These are phyloP conservation scores for Gamarada debralockiae DNA, from an alignment of 495 filamentous ascomycete species.

Conservation along the genomic window DNA sequence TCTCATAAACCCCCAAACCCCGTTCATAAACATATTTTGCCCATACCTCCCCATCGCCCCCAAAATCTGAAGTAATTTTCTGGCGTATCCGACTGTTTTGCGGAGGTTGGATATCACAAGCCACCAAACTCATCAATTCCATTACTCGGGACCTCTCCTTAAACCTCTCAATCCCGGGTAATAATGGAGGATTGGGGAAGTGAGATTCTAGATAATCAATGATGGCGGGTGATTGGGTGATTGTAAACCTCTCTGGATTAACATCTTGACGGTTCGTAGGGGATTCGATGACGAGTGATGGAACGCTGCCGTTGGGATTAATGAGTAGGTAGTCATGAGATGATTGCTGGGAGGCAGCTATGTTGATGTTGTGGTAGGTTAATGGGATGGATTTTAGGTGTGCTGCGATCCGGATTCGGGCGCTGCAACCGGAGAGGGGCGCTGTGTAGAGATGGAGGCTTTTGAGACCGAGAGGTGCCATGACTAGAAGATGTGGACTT, in stretches of 20 bases:
- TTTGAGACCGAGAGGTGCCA: neutral
- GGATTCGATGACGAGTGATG: constrained; percentile 2
- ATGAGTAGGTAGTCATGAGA: neutral
- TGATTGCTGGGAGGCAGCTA: neutral
- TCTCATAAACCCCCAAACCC: constrained; percentile 6
- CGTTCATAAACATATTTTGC: constrained; percentile 5
- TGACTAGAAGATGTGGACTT: no score
- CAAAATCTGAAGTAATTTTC: neutral
- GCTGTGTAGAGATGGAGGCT: constrained; percentile 3
- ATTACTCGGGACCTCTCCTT: neutral
- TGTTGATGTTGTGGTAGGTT: constrained; percentile 3
- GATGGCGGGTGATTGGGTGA: constrained; percentile 10
- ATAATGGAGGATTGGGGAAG: constrained; percentile 1
- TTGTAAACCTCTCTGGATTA: neutral
- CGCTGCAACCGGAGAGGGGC: constrained; percentile 8
- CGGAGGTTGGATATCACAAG: constrained; percentile 10
- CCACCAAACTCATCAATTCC: neutral
- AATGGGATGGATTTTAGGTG: constrained; percentile 8
- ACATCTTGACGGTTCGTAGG: no score
- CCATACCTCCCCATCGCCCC: constrained; percentile 1
- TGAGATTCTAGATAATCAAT: constrained; percentile 1
- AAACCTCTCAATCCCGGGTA: neutral
- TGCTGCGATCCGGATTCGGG: constrained; percentile 7
- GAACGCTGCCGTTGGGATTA: constrained; percentile 3
- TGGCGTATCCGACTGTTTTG: constrained; percentile 1